Evolutionary conservation across 2,329 filamentous ascomycete species (phyloP), one percentile per base, ranked within the genome.

Genomic region (Phyllosticta citriasiana): DNA sequence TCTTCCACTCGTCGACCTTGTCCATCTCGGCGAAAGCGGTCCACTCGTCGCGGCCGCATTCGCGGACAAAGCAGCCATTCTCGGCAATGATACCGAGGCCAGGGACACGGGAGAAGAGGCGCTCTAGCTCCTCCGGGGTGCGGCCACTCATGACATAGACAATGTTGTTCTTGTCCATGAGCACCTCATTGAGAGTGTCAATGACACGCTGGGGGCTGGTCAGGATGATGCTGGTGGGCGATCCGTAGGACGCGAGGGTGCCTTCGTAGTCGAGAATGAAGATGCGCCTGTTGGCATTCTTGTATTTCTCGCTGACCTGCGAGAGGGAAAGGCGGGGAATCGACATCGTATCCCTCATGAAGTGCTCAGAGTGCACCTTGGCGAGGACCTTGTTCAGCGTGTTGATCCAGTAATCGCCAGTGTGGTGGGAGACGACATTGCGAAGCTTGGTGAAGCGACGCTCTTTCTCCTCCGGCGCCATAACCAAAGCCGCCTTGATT

Each of bases 201-300:
- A 96, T 82, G 0, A 92, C 91, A 27, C 91, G 87, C 76, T 94
- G 88, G 2, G 91, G 91, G 65, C 89, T 95, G 57, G 90, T 88
- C 19, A 94, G 81, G 56, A 96, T 90, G 64, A 94, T 93, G 69
- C 89, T 88, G 63, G 85, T 88, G 61, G 91, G 87, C 0, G 89
- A 88, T 3, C 91, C 91, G 83, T 91, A 94, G 59, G 88, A 90
- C 53, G 94, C 89, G 7, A 97, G 79, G 0, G 93, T 97, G 53
- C 91, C 93, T 73, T 97, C 93, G 69, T 96, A 96, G 70, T 97
- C 93, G 53, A 97, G 80, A 65, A 97, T 86, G 73, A 97, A 94
- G 2, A 97, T 80, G 16, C 92, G 86, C 22, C 84, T 83, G 52
- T 84, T 73, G 0, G 88, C 83, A 8, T 78, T 72, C 63, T 81